Evolutionary conservation across 306 rosid species (phyloP).

Genomic region (Cucurbita maxima): DNA sequence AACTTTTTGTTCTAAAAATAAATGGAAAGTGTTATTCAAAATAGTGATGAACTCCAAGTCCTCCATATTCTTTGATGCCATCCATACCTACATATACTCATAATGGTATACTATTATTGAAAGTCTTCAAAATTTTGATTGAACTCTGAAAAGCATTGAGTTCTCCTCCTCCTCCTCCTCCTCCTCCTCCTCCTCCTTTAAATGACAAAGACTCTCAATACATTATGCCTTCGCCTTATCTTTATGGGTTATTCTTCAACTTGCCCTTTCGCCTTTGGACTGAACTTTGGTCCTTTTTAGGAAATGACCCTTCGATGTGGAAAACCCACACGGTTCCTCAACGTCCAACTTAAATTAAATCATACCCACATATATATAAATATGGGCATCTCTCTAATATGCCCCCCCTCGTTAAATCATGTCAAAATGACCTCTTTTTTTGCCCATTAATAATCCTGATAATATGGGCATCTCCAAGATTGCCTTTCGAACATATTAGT

Average conservation of each 20-base stretch:
- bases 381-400: background rate
- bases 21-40: background rate
- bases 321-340: background rate
- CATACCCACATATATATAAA: background rate
- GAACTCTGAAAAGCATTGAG: background rate
- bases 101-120: background rate
- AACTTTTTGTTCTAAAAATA: background rate
- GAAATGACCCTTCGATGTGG: constrained; percentile 2
- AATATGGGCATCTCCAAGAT: constrained; percentile 4
- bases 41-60: background rate
- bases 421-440: too few species aligned
- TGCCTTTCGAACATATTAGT: constrained; percentile 6
- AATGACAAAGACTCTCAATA: background rate
- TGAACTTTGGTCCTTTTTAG: background rate
- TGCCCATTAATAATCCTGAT: background rate
- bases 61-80: constrained; percentile 1
- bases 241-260: background rate
- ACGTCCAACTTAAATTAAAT: background rate
- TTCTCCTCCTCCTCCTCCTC: background rate
- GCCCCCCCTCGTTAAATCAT: background rate
- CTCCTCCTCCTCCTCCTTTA: background rate
- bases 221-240: background rate
- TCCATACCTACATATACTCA: background rate
- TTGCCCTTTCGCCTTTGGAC: background rate
- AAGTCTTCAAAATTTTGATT: constrained; percentile 3